phyloP scores from a whole-genome alignment of 2,329 filamentous ascomycete genomes.

The Exophiala oligosperma region DNA sequence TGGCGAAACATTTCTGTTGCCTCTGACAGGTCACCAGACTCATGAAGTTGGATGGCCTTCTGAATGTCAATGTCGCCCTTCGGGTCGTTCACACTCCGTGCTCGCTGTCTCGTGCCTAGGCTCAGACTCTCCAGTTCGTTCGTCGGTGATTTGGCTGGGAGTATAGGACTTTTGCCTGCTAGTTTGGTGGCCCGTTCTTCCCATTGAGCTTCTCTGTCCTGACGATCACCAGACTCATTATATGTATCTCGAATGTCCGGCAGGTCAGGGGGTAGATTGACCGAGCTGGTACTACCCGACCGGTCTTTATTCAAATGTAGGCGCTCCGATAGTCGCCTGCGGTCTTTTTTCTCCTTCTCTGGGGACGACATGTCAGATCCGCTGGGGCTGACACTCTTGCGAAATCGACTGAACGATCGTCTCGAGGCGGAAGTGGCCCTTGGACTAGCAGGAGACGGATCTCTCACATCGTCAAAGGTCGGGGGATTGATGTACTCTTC shows the following conservation, averaged over 20 bases:
- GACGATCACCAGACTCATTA: slow-evolving; percentile 48
- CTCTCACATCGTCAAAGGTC: slow-evolving; percentile 46
- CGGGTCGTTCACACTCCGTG: slow-evolving; percentile 32
- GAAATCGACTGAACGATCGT: slow-evolving; percentile 35
- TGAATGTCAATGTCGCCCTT: slow-evolving; percentile 68
- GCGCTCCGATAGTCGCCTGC: slow-evolving; percentile 61
- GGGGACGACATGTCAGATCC: slow-evolving; percentile 37
- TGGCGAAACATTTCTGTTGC: slow-evolving; percentile 84
- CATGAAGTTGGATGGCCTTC: slow-evolving; percentile 91
- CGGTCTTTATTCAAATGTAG: slow-evolving; percentile 60
- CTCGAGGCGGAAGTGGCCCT: slow-evolving; percentile 13
- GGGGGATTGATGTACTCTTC: slow-evolving; percentile 78
- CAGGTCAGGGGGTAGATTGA: slow-evolving; percentile 75
- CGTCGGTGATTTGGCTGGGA: slow-evolving; percentile 1
- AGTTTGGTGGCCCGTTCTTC: slow-evolving; percentile 91
- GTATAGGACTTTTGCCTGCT: slow-evolving; percentile 45
- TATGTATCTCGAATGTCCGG: slow-evolving; percentile 64
- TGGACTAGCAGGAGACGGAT: slow-evolving; percentile 14
- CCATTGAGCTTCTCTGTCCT: slow-evolving; percentile 73
- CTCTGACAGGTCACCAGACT: slow-evolving; percentile 72
- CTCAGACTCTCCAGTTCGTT: slow-evolving; percentile 11
- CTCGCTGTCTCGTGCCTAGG: slow-evolving; percentile 13
- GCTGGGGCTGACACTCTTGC: slow-evolving; percentile 37
- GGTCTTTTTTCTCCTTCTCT: slow-evolving; percentile 35
- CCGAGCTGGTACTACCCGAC: slow-evolving; percentile 59